Percentiles rank a stretch among this genome's conserved stretches.
Conservation (phyloP, 202 grass and related monocot genomes). For the Schoenoplectus tabernaemontani region DNA sequence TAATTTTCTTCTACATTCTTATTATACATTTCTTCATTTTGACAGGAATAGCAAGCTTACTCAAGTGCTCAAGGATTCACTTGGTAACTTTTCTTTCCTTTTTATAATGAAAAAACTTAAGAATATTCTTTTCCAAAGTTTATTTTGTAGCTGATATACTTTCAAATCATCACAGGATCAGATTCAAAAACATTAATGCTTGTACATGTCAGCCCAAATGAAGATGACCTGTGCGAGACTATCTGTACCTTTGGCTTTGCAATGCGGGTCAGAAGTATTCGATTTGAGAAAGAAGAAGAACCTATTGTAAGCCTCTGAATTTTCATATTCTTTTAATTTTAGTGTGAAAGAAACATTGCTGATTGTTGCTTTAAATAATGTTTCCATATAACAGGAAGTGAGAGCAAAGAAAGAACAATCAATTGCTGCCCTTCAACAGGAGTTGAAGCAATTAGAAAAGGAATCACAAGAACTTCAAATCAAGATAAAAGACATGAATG, state of each 20-base stretch:
- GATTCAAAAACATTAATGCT: conserved; percentile 98
- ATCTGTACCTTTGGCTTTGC: conserved; percentile 93
- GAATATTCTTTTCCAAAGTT: neutral
- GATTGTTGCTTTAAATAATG: conserved; percentile 1
- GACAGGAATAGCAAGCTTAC: conserved; percentile 96
- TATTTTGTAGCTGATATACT: conserved; percentile 26
- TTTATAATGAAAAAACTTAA: neutral
- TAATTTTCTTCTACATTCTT: neutral
- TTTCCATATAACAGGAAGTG: conserved; percentile 41
- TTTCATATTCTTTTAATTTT: conserved; percentile 21
- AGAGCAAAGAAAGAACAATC: conserved; percentile 53
- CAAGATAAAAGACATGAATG: conserved; percentile 47
- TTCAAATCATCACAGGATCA: conserved; percentile 48
- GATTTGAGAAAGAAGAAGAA: conserved; percentile 57
- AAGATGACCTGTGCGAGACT: conserved; percentile 83
- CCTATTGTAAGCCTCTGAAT: conserved; percentile 42
- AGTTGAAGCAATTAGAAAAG: conserved; percentile 55
- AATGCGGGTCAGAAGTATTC: conserved; percentile 74
- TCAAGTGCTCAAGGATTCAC: conserved; percentile 83
- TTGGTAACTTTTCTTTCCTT: conserved; percentile 42
- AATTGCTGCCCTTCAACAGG: conserved; percentile 37
- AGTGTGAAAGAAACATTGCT: conserved; percentile 8
- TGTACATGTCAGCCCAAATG: conserved; percentile 79
- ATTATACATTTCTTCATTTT: conserved; percentile 24
- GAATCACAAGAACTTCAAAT: conserved; percentile 61